Base-by-base conservation (phyloP, 2,329 filamentous ascomycete genomes). In the Ophiostoma triangulosporum region DNA sequence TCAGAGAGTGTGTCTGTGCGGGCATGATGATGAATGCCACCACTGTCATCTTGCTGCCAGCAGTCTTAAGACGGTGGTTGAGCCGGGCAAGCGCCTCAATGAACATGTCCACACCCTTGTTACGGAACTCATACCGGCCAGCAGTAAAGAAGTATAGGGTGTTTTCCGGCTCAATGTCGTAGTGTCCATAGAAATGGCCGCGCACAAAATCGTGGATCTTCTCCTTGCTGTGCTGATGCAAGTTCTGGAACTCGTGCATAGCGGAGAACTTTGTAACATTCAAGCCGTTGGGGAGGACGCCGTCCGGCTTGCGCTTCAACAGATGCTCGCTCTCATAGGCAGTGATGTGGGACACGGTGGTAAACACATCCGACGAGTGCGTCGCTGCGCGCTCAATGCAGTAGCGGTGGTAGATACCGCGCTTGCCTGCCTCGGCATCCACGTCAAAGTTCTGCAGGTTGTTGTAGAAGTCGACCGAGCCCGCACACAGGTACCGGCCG, bases 101-200 rank as follows among this genome's bases (percentile, higher is more conserved):
- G 69, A 97, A 98, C 93, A 98, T 97, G 69, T 98, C 93, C 9
- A 96, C 91, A 64, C 93, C 93, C 72, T 98, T 98, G 66, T 98
- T 98, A 59, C 93, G 78, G 76, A 91, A 98, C 69, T 98, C 93
- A 65, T 98, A 98, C 58, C 93, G 86, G 56, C 93, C 93, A 6
- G 93, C 86, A 3, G 90, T 98, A 74, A 98, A 98, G 71, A 97
- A 85, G 71, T 96, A 98, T 33, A 98, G 78, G 0, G 93, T 98
- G 69, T 97, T 95, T 57, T 97, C 90, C 14, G 89, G 83, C 57
- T 96, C 88, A 61, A 97, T 97, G 65, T 98, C 90, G 66, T 95
- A 94, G 71, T 97, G 90, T 11, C 93, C 93, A 65, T 97, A 97
- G 70, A 98, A 98, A 67, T 98, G 93, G 11, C 93, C 93, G 49